phyloP scores from a whole-genome alignment of 257 asterid species.

The Paulownia fortunei region DNA sequence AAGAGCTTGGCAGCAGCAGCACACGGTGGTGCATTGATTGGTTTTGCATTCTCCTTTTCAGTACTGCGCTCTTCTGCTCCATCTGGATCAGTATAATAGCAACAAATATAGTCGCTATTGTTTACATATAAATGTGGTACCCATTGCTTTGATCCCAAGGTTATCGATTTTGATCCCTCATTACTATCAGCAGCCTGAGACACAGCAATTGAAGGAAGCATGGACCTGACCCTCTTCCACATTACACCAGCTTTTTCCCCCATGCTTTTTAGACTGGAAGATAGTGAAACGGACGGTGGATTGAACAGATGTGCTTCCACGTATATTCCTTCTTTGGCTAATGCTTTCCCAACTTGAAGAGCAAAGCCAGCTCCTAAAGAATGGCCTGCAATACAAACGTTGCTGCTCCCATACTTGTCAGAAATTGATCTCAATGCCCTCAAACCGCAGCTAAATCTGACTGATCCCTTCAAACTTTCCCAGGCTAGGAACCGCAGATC shows the following conservation, averaged over 20 bases:
- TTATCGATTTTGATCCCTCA: constrained; percentile 24
- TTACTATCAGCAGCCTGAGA: constrained; percentile 19
- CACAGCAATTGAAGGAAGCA: constrained; percentile 56
- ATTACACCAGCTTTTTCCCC: constrained; percentile 69
- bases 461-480: constrained; percentile 89
- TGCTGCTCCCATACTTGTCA: constrained; percentile 63
- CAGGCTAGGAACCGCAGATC: constrained; percentile 84
- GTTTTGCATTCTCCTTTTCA: constrained; percentile 57
- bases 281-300: constrained; percentile 95
- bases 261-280: constrained; percentile 63
- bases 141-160: constrained; percentile 65
- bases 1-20: constrained; percentile 56
- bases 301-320: constrained; percentile 91
- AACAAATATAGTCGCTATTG: constrained; percentile 86
- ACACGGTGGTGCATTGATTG: constrained; percentile 17
- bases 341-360: constrained; percentile 80
- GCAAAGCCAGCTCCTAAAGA: constrained; percentile 97
- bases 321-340: constrained; percentile 73
- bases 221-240: constrained; percentile 69
- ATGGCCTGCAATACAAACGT: constrained; percentile 78
- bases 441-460: constrained; percentile 57
- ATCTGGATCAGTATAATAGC: constrained; percentile 69
- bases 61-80: constrained; percentile 35
- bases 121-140: constrained; percentile 82
- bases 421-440: constrained; percentile 58